Percentiles rank a stretch among this genome's conserved stretches.
Evolutionary conservation across 2,329 filamentous ascomycete genomes (phyloP).

Genomic region (Exophiala phaeomuriformis): DNA sequence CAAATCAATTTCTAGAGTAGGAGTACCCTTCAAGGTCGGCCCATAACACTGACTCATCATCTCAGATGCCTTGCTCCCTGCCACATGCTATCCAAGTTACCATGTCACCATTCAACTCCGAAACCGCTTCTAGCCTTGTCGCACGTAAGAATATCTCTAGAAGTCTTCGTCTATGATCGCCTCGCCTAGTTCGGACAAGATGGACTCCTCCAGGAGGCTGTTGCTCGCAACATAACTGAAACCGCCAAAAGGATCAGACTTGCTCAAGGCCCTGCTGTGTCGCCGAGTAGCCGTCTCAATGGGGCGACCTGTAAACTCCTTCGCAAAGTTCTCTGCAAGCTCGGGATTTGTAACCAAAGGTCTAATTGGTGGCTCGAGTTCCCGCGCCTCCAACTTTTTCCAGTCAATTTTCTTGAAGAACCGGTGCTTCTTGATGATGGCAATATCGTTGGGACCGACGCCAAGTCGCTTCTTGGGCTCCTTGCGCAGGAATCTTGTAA

Average conservation of each 20-base stretch:
- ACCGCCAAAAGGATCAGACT: constrained; percentile 41
- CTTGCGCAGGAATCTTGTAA: constrained; percentile 83
- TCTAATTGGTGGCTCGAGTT: constrained; percentile 80
- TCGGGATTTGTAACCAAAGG: constrained; percentile 93
- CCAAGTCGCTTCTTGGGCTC: constrained; percentile 87
- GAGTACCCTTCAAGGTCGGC: too few species aligned
- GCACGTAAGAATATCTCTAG: not conserved
- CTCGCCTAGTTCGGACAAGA: constrained; percentile 25
- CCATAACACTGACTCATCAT: too few species aligned
- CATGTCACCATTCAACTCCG: not conserved
- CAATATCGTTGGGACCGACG: constrained; percentile 79
- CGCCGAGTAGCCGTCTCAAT: constrained; percentile 23
- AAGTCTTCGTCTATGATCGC: constrained; percentile 20
- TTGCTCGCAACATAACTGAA: constrained; percentile 45
- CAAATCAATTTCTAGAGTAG: too few species aligned
- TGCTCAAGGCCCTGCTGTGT: constrained; percentile 26
- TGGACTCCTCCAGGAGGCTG: constrained; percentile 37
- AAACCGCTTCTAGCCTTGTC: not conserved
- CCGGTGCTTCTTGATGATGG: constrained; percentile 78
- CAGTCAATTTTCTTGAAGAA: constrained; percentile 98
- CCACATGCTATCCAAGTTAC: not conserved
- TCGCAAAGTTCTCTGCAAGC: constrained; percentile 89
- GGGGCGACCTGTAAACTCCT: constrained; percentile 66
- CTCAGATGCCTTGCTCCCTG: not conserved
- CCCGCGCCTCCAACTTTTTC: constrained; percentile 73